A percentile compares a stretch with the other conserved stretches of the same genome.
phyloP scores from a whole-genome alignment of 1,284 basidiomycete genomes.

The Wolfiporia cocos region DNA sequence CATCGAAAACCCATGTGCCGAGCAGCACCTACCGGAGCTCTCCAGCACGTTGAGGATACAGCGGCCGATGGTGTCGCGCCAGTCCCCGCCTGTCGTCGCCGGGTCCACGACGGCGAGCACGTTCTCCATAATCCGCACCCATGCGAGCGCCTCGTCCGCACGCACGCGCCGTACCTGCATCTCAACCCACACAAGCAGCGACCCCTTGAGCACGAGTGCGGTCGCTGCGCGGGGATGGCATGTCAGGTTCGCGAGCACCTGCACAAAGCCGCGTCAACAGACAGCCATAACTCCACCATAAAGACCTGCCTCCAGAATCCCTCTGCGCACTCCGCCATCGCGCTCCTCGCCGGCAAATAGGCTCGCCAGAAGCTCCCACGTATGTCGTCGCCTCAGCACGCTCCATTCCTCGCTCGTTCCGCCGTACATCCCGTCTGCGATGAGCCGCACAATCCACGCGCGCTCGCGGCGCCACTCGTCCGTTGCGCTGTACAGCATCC shows the following conservation, averaged over 20 bases:
- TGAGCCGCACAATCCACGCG: constrained; percentile 81
- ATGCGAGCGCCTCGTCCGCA: constrained; percentile 45
- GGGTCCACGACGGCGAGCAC: constrained; percentile 44
- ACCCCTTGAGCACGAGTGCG: constrained; percentile 63
- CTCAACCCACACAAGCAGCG: constrained; percentile 74
- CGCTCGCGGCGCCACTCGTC: constrained; percentile 79
- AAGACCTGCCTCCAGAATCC: constrained; percentile 59
- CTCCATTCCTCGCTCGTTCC: constrained; percentile 80
- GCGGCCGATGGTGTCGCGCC: constrained; percentile 46
- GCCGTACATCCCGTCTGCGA: constrained; percentile 75
- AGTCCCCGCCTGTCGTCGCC: constrained; percentile 46
- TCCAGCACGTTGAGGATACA: constrained; percentile 41
- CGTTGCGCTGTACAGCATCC: constrained; percentile 77
- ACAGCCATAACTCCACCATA: background rate
- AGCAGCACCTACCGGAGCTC: constrained; percentile 17
- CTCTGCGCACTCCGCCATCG: constrained; percentile 48
- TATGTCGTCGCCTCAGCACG: constrained; percentile 75
- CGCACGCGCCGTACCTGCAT: constrained; percentile 49
- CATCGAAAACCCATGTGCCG: too few species aligned
- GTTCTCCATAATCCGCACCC: constrained; percentile 70
- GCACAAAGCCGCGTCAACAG: background rate
- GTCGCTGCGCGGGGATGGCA: constrained; percentile 59
- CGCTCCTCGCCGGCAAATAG: constrained; percentile 62
- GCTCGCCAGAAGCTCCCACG: constrained; percentile 83
- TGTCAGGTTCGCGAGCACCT: constrained; percentile 72